Evolutionary conservation across 345 rosid genomes (phyloP).

Genomic region (Eucalyptus marginata): DNA sequence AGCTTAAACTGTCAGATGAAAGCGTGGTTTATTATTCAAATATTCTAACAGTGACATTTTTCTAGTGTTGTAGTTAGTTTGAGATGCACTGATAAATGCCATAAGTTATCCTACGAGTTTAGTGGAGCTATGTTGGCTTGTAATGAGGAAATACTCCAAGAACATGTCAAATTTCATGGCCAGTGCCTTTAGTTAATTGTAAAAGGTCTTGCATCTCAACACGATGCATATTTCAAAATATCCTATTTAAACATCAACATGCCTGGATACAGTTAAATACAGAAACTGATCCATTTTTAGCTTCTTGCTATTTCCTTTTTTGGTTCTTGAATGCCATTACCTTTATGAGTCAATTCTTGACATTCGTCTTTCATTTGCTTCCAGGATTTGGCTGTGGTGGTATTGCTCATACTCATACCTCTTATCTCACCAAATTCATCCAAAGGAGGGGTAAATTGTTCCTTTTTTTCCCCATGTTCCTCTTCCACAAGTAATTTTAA

Average conservation of each 20-base stretch:
- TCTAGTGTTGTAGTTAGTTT: background rate
- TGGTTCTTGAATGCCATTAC: background rate
- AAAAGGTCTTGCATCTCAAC: background rate
- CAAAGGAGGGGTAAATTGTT: slow-evolving; percentile 91
- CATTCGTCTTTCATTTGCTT: background rate
- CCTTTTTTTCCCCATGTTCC: background rate
- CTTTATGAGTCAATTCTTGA: background rate
- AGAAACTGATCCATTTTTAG: background rate
- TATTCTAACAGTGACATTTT: background rate
- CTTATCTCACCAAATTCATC: slow-evolving; percentile 97
- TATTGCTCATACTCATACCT: slow-evolving; percentile 92
- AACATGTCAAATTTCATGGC: background rate
- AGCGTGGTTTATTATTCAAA: too few species aligned
- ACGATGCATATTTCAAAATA: background rate
- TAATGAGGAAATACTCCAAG: background rate
- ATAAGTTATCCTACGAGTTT: background rate
- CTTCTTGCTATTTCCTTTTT: background rate
- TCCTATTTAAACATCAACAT: background rate
- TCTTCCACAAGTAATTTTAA: background rate
- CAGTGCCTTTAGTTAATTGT: background rate
- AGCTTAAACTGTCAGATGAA: too few species aligned
- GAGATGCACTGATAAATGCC: background rate
- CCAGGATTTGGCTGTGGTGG: slow-evolving; percentile 99
- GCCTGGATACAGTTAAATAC: background rate
- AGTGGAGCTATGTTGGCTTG: background rate